phyloP scores from a whole-genome alignment of 306 rosid genomes.

The Adenanthera pavonina region DNA sequence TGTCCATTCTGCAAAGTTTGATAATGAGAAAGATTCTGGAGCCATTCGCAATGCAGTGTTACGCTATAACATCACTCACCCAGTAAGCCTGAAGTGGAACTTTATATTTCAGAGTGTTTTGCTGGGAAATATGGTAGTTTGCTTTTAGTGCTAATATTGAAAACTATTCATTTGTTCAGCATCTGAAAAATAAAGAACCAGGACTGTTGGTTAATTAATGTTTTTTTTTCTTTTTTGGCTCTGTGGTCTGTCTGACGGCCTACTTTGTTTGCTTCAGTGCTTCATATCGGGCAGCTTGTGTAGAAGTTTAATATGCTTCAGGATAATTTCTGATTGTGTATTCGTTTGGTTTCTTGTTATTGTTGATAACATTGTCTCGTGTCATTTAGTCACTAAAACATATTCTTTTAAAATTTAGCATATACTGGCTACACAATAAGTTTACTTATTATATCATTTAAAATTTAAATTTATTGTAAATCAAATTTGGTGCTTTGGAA shows the following conservation, averaged over 20 bases:
- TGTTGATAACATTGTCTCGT: background rate
- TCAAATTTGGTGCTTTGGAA: background rate
- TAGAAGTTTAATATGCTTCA: background rate
- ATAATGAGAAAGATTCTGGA: constrained; percentile 94
- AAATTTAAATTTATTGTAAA: background rate
- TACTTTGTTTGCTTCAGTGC: constrained; percentile 17
- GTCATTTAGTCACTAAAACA: background rate
- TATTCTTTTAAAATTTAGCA: background rate
- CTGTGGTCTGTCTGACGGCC: constrained; percentile 22
- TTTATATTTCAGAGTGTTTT: constrained; percentile 18
- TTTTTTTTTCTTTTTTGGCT: constrained; percentile 16
- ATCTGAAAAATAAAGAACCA: background rate
- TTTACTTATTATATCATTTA: background rate
- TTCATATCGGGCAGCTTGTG: background rate
- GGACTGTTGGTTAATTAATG: background rate
- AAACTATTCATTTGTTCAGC: constrained; percentile 17
- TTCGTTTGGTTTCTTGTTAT: background rate
- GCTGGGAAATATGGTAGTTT: constrained; percentile 14
- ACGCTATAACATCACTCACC: constrained; percentile 91
- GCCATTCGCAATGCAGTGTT: constrained; percentile 96
- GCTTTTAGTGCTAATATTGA: constrained; percentile 7
- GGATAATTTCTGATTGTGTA: background rate
- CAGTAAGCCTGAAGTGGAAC: constrained; percentile 61
- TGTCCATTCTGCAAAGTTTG: constrained; percentile 97
- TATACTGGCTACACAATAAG: background rate